Base-by-base conservation (phyloP, 2,329 filamentous ascomycete species). In the Magnaporthiopsis rhizophila region DNA sequence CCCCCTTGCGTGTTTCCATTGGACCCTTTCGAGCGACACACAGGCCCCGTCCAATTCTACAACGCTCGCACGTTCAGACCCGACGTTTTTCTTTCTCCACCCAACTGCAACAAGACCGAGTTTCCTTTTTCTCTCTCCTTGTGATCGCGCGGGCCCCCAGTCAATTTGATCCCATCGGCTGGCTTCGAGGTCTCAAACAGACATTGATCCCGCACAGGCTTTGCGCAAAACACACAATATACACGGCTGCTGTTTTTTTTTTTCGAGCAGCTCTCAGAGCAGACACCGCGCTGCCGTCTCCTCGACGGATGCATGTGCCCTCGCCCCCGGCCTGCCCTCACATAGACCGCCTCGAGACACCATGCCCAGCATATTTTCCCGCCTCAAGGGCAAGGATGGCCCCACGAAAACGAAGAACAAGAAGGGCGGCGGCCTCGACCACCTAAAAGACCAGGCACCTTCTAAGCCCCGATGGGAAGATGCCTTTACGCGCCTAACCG, bases 401-500 rank as follows among this genome's bases (percentile, higher is more conserved):
- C 77, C 80, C 69, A 75, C 78, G 65, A 83, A 82, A 70, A 72
- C 73, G 67, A 88, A 86, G 75, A 78, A 79, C 65, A 90, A 89
- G 78, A 93, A 92, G 78, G 84, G 82, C 68, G 77, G 80, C 64
- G 79, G 82, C 67, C 76, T 81, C 67, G 77, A 83, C 67, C 76
- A 82, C 64, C 74, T 79, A 21, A 74, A 80, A 62, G 76, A 84
- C 66, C 78, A 82, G 68, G 77, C 81, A 32, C 85, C 87, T 53
- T 77, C 82, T 66, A 92, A 92, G 77, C 90, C 90, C 64, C 85
- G 84, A 76, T 97, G 92, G 89, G 90, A 91, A 66, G 90, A 97
- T 75, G 90, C 92, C 68, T 99, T 92, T 86, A 83, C 87, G 67
- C 89, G 94, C 72, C 90, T 84, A 64, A 86, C 88, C 60, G 88